These are phyloP conservation scores for Wallacemonas sp. DNA, from an alignment of 208 protist genomes.

Conservation along the genomic window DNA sequence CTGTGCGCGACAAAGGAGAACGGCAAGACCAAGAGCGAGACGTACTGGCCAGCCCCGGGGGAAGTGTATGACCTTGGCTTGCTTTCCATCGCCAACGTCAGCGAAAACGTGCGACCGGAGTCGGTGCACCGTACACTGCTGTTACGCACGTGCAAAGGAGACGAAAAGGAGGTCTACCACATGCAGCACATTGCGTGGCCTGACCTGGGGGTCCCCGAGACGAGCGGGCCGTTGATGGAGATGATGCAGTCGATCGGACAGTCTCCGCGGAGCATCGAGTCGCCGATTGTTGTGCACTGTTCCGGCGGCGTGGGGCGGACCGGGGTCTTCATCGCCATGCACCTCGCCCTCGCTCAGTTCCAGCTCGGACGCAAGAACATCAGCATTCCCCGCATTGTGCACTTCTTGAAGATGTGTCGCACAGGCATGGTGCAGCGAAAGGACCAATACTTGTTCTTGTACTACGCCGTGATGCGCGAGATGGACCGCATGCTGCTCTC, in stretches of 20 bases:
- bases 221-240: slow-evolving; percentile 64
- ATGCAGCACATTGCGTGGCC: slow-evolving; percentile 87
- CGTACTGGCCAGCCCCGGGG: slow-evolving; percentile 71
- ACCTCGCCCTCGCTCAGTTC: slow-evolving; percentile 73
- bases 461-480: slow-evolving; percentile 66
- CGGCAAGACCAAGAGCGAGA: slow-evolving; percentile 72
- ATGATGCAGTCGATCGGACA: slow-evolving; percentile 74
- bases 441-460: slow-evolving; percentile 84
- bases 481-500: slow-evolving; percentile 82
- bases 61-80: slow-evolving; percentile 47
- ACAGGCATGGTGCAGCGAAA: slow-evolving; percentile 83
- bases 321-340: slow-evolving; percentile 82
- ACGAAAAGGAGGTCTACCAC: slow-evolving; percentile 64
- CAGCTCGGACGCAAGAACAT: slow-evolving; percentile 55
- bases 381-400: slow-evolving; percentile 56
- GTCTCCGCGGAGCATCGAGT: slow-evolving; percentile 36
- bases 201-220: slow-evolving; percentile 82
- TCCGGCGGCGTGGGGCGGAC: slow-evolving; percentile 87
- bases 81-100: slow-evolving; percentile 41
- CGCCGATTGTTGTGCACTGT: slow-evolving; percentile 83
- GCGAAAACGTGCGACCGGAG: slow-evolving; percentile 40
- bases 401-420: slow-evolving; percentile 67
- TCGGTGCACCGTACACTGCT: slow-evolving; percentile 50
- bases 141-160: slow-evolving; percentile 39
- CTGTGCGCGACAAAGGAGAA: slow-evolving; percentile 68